Percentiles rank a stretch among this genome's conserved stretches.
Conservation (phyloP, 2,329 filamentous ascomycete species). For the Phoma sp. region DNA sequence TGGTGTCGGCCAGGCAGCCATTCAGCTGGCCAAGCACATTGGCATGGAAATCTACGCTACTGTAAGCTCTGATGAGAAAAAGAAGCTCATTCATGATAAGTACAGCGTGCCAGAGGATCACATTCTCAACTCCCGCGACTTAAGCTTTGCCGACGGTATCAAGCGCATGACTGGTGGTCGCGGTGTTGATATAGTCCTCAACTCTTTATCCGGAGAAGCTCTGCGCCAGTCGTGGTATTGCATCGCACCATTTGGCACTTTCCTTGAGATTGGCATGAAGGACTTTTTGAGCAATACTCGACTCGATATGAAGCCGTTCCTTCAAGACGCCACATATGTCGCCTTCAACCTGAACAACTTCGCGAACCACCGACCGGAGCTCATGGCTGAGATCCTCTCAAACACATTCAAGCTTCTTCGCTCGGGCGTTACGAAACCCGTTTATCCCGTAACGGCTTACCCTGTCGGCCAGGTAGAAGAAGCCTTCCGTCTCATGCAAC, state of each 20-base stretch:
- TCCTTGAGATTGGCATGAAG: conserved; percentile 34
- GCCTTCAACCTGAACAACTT: neutral
- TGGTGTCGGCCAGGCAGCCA: conserved; percentile 29
- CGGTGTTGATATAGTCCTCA: neutral
- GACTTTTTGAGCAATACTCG: conserved; percentile 23
- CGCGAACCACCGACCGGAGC: too few relatives aligned
- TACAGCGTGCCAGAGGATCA: conserved; percentile 38
- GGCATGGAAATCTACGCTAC: conserved; percentile 18
- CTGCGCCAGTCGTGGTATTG: conserved; percentile 34
- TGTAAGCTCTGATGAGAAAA: conserved; percentile 1
- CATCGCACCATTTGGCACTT: conserved; percentile 41
- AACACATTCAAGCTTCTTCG: neutral
- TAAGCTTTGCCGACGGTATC: conserved; percentile 36
- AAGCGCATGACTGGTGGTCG: conserved; percentile 23
- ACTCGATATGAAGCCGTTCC: conserved; percentile 20
- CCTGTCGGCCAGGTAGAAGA: neutral
- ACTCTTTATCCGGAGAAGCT: conserved; percentile 27
- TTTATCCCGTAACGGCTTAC: neutral
- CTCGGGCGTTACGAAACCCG: neutral
- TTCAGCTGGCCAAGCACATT: conserved; percentile 20
- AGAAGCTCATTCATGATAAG: conserved; percentile 16
- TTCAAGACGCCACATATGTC: neutral
- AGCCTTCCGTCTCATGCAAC: neutral
- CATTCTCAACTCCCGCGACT: conserved; percentile 43
- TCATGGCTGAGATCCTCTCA: neutral